These are phyloP conservation scores for Sclerotinia glacialis DNA, from an alignment of 2,329 filamentous ascomycete species.

Conservation along the genomic window DNA sequence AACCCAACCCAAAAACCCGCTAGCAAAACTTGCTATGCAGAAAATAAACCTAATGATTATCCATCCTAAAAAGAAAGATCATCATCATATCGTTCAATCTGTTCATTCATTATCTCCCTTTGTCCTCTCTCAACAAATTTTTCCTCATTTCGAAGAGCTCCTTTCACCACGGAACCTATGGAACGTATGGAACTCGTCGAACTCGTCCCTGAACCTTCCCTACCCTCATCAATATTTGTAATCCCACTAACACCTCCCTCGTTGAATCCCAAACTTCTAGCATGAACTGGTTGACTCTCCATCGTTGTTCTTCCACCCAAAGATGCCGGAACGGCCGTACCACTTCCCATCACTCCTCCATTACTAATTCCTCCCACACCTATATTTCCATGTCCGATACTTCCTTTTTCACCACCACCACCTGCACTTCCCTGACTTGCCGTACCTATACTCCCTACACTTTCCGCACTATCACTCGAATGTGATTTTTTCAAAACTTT, in stretches of 20 bases:
- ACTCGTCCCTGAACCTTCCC: neutral
- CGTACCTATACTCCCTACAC: neutral
- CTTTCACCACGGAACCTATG: too few relatives aligned
- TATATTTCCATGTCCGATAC: neutral
- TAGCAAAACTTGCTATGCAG: too few relatives aligned
- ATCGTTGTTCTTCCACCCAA: slow-evolving; percentile 31
- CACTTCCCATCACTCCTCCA: slow-evolving; percentile 24
- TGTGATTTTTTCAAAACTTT: neutral
- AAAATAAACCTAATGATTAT: too few relatives aligned
- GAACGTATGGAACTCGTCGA: neutral
- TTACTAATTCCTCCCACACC: neutral
- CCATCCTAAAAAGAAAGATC: too few relatives aligned
- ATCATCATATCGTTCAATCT: too few relatives aligned
- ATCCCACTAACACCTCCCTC: slow-evolving; percentile 35
- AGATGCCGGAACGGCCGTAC: slow-evolving; percentile 26
- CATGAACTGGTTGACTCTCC: slow-evolving; percentile 35
- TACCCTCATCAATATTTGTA: slow-evolving; percentile 34
- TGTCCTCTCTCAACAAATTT: too few relatives aligned
- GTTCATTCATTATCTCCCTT: too few relatives aligned
- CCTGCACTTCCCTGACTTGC: slow-evolving; percentile 6
- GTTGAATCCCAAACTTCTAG: slow-evolving; percentile 31
- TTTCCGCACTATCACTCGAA: neutral
- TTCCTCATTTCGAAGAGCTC: too few relatives aligned
- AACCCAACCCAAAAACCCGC: too few relatives aligned
- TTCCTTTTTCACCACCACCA: neutral